phyloP scores from a whole-genome alignment of 2,329 filamentous ascomycete species.

The Seiridium cupressi region DNA sequence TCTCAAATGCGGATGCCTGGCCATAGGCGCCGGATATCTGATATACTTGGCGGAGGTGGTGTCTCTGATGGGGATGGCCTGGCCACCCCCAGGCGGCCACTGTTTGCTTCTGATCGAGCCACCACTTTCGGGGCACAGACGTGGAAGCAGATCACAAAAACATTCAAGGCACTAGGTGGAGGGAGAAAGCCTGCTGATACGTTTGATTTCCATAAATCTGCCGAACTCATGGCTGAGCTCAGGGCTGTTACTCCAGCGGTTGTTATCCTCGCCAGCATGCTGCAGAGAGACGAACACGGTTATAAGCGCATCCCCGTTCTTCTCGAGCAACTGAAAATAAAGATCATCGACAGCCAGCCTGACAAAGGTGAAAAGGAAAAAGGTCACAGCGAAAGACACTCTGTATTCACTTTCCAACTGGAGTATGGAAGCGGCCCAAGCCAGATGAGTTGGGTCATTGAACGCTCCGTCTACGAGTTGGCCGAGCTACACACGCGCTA shows the following conservation, averaged over 20 bases:
- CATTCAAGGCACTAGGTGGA: slow-evolving; percentile 69
- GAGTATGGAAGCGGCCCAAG: slow-evolving; percentile 96
- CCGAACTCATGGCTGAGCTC: slow-evolving; percentile 92
- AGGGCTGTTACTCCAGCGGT: slow-evolving; percentile 90
- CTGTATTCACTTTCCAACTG: slow-evolving; percentile 85
- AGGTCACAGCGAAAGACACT: slow-evolving; percentile 67
- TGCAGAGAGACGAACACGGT: slow-evolving; percentile 93
- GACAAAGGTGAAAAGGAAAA: slow-evolving; percentile 64
- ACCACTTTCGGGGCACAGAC: slow-evolving; percentile 76
- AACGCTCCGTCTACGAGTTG: slow-evolving; percentile 84
- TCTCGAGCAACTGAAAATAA: slow-evolving; percentile 89
- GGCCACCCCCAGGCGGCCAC: slow-evolving; percentile 49
- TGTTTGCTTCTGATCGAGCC: slow-evolving; percentile 64
- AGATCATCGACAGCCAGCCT: slow-evolving; percentile 75
- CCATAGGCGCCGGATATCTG: slow-evolving; percentile 65
- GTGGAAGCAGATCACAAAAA: slow-evolving; percentile 92
- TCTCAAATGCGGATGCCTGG: slow-evolving; percentile 56
- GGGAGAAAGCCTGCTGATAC: slow-evolving; percentile 77
- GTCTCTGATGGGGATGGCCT: slow-evolving; percentile 62
- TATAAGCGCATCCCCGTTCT: slow-evolving; percentile 94
- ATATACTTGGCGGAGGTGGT: slow-evolving; percentile 61
- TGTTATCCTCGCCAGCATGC: slow-evolving; percentile 94
- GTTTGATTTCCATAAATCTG: slow-evolving; percentile 92
- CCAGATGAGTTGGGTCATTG: slow-evolving; percentile 94
- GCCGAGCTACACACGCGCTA: slow-evolving; percentile 92